These are phyloP conservation scores for apple (Malus domestica) DNA, from an alignment of 306 rosid genomes.

Conservation along the genomic window DNA sequence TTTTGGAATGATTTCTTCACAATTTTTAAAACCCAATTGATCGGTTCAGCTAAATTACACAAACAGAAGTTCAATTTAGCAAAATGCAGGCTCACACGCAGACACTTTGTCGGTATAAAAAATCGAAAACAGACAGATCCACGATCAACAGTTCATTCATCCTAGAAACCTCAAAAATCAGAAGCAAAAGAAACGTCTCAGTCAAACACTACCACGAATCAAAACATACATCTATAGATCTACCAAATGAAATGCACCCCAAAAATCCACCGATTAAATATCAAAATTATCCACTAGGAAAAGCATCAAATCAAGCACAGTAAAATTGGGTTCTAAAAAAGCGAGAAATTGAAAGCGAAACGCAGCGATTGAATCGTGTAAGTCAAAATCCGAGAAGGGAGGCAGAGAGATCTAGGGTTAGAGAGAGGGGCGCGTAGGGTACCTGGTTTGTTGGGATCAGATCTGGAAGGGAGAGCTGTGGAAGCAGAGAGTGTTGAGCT, in stretches of 20 bases:
- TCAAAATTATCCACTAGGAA: neutral
- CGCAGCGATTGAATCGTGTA: neutral
- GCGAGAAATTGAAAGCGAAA: slow-evolving; percentile 3
- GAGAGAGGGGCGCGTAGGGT: neutral
- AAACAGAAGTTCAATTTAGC: neutral
- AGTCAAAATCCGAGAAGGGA: neutral
- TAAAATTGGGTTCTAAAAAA: neutral
- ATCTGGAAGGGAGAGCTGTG: slow-evolving; percentile 19
- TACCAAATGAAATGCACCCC: neutral
- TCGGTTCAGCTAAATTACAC: neutral
- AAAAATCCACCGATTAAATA: neutral
- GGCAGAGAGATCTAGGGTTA: slow-evolving; percentile 20
- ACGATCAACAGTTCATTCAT: neutral
- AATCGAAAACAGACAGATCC: neutral
- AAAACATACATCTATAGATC: slow-evolving; percentile 18
- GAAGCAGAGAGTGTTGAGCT: slow-evolving; percentile 4
- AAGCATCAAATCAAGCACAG: slow-evolving; percentile 1
- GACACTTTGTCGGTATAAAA: neutral
- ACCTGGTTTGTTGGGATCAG: slow-evolving; percentile 32
- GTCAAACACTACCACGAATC: neutral
- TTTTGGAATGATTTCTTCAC: neutral
- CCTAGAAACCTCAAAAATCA: neutral
- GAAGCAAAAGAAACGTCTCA: slow-evolving; percentile 11
- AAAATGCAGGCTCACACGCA: neutral
- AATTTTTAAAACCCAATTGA: neutral